Base-by-base conservation (phyloP, 768 basidiomycete species). In the Paxillus involutus region DNA sequence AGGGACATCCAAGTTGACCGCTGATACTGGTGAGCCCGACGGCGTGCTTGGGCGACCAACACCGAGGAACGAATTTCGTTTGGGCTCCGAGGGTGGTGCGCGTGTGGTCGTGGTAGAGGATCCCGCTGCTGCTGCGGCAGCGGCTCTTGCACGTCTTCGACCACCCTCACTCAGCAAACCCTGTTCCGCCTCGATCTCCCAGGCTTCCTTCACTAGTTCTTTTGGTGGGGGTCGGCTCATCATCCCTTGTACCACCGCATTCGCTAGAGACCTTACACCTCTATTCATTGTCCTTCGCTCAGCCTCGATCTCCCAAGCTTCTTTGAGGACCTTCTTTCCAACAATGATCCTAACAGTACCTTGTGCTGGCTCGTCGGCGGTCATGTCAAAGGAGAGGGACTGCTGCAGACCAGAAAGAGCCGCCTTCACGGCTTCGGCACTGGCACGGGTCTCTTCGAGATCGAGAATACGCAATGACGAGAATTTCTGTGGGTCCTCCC, bases 121-220 rank as follows among this genome's bases (percentile, higher is more conserved):
- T 46, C 64, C 68, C n/a, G 78, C 76, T 16, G 80, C 81, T 6
- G 73, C 74, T 0, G 80, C 59, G 0, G 56, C 63, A 1, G 49
- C 56, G 13, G 84, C 86, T 53, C 84, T 74, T 19, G 84, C 83
- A 17, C 86, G 79, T 35, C 88, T 74, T 59, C 79, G 81, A 16
- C 84, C 88, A 17, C 88, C 90, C 60, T 91, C 91, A 0, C 88
- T 88, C 30, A 86, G 63, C 45, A 91, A 65, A 1, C 88, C 88
- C 55, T 84, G 84, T 62, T 91, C 88, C 0, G 86, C 87, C 55
- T 89, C 88, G 30, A 88, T 77, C 59, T 91, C 90, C 89, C 89
- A 91, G n/a, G 77, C 66, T 62, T 91, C 90, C 62, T 88, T 90
- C 11, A 75, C 62, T 0, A 77, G 68, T 41, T 74, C 77, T 47